Percentiles rank a stretch among this genome's conserved stretches.
These are phyloP conservation scores for Aegilops umbellulata DNA, from an alignment of 176 grass and related monocot genomes.

Conservation along the genomic window DNA sequence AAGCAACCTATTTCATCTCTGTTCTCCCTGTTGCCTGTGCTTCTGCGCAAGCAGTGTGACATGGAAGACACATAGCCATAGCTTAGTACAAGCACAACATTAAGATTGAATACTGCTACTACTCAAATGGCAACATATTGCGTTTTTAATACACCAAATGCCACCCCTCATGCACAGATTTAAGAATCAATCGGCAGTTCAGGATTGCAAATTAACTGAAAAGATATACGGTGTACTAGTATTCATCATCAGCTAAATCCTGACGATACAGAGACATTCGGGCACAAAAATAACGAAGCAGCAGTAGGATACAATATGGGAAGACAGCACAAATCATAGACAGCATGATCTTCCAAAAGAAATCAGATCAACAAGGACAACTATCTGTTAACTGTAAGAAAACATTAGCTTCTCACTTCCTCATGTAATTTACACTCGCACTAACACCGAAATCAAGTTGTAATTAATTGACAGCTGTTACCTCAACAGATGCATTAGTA, in stretches of 20 bases:
- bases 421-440: too few species aligned
- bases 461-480: too few species aligned
- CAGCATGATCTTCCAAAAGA: too few species aligned
- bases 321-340: not conserved
- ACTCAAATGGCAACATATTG: too few species aligned
- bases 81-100: not conserved
- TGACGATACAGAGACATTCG: slow-evolving; percentile 25
- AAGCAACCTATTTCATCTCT: not conserved
- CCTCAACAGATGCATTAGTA: too few species aligned
- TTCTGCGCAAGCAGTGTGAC: not conserved
- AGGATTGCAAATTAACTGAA: too few species aligned
- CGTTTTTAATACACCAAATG: not conserved
- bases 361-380: too few species aligned
- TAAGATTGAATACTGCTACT: not conserved
- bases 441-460: too few species aligned
- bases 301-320: slow-evolving; percentile 20
- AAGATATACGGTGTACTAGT: not conserved
- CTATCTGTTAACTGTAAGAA: too few species aligned
- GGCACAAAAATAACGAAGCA: slow-evolving; percentile 14
- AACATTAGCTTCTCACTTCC: too few species aligned
- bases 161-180: not conserved
- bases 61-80: not conserved
- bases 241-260: slow-evolving; percentile 41
- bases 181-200: too few species aligned
- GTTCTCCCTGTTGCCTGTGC: not conserved